Evolutionary conservation across 2,329 filamentous ascomycete species (phyloP), one percentile per base, ranked within the genome.

Genomic region (Pseudocercospora vitis): DNA sequence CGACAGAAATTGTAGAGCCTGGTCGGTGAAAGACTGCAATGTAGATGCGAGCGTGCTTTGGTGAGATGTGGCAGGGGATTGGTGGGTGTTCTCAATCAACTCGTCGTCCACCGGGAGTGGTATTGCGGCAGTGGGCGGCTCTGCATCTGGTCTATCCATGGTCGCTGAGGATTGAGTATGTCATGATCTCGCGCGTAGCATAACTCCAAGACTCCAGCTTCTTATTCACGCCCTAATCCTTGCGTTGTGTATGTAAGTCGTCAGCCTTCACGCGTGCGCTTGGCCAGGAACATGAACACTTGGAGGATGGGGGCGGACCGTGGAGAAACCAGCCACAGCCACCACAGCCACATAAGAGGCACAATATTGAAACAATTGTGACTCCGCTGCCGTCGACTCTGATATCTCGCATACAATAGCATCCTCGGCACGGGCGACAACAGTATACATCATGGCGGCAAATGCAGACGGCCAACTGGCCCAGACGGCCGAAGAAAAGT

Each of bases 1-100:
- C 14, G 91, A 84, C 29, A 92, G 75, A 69, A 91, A 92, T 24
- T 81, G 76, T 33, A 92, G 74, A 2, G 75, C 71, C 58, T 65
- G 67, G 65, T 79, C 75, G 7, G 73, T 74, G 40, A 78, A 64
- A 11, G 69, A 62, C 50, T 73, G 74, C 35, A 60, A 44, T 12
- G 55, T 11, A 3, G 52, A 57, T 19, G 51, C 45, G 16, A 37
- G 19, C 9, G 50, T 35, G 32, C 42, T 49, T 37, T 24, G 28
- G 14, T 8, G 53, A 16, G 24, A 12, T 24, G 48, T 21, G 26
- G 24, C 11, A 19, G 49, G 11, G 12, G 39, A 8, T 37, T n/a
- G 44, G 14, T 19, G n/a, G n/a, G n/a, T n/a, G n/a, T n/a, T 23
- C 18, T 55, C 48, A 37, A 48, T 19, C 23, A 44, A 39, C 28